These are phyloP conservation scores for Aspergillus pseudonomiae DNA, from an alignment of 2,329 filamentous ascomycete species.

Conservation along the genomic window DNA sequence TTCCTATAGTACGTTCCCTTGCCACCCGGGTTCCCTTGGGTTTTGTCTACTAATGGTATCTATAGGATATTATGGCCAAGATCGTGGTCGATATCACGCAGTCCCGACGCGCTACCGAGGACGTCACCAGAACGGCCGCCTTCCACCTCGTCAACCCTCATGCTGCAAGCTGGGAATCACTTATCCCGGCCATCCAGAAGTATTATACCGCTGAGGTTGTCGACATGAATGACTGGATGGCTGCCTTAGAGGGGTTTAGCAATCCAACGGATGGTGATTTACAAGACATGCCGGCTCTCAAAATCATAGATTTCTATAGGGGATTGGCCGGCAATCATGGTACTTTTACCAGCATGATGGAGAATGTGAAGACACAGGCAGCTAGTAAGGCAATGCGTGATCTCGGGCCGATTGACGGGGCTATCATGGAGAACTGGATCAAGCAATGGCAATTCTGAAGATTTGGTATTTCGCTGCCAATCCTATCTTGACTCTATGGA, in stretches of 20 bases:
- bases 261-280: neutral
- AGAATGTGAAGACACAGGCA: neutral
- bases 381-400: neutral
- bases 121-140: neutral
- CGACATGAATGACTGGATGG: neutral
- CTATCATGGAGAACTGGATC: neutral
- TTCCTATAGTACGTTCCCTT: constrained; percentile 20
- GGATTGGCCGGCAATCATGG: neutral
- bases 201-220: neutral
- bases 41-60: neutral
- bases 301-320: neutral
- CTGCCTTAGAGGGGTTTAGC: neutral
- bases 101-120: neutral
- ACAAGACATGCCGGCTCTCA: neutral
- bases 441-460: neutral
- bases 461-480: no score
- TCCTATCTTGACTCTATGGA: no score
- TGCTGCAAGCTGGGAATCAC: neutral
- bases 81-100: neutral
- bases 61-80: neutral
- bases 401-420: neutral
- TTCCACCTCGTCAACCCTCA: neutral
- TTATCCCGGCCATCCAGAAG: neutral
- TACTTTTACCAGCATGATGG: neutral
- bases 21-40: neutral